These are phyloP conservation scores for Plasmodium cynomolgi DNA, from an alignment of 169 alveolate genomes.

Conservation along the genomic window DNA sequence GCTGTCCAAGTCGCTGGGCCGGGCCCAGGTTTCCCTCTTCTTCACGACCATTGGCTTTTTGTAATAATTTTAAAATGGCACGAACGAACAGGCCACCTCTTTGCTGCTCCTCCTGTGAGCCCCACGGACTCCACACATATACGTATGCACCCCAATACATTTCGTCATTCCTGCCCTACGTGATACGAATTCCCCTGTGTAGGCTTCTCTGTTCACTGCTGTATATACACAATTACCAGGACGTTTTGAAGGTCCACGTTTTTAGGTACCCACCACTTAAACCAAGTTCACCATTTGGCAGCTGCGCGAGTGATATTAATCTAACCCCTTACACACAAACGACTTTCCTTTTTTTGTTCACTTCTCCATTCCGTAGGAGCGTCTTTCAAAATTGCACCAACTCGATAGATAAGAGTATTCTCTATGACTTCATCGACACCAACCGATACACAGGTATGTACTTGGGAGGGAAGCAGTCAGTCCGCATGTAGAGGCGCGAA, in stretches of 20 bases:
- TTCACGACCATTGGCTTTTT: conserved; percentile 63
- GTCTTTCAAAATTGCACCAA: conserved; percentile 70
- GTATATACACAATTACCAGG: conserved; percentile 52
- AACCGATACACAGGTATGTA: conserved; percentile 54
- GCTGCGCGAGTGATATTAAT: background rate
- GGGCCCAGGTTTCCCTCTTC: conserved; percentile 71
- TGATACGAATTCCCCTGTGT: background rate
- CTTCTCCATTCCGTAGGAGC: conserved; percentile 19
- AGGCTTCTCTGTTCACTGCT: conserved; percentile 44
- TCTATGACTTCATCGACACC: conserved; percentile 62
- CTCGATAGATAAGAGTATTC: conserved; percentile 58
- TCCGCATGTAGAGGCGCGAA: background rate
- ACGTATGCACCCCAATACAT: background rate
- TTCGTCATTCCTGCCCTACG: background rate
- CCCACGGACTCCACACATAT: background rate
- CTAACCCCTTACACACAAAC: background rate
- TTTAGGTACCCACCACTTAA: conserved; percentile 22
- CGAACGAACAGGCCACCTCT: background rate
- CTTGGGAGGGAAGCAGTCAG: background rate
- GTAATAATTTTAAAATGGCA: conserved; percentile 17
- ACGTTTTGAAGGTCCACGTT: conserved; percentile 58
- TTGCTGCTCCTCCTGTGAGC: background rate
- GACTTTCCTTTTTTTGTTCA: background rate
- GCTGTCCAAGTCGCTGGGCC: conserved; percentile 58
- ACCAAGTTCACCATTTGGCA: background rate